phyloP scores from a whole-genome alignment of 129 eudicot species.

The Tagetes erecta region DNA sequence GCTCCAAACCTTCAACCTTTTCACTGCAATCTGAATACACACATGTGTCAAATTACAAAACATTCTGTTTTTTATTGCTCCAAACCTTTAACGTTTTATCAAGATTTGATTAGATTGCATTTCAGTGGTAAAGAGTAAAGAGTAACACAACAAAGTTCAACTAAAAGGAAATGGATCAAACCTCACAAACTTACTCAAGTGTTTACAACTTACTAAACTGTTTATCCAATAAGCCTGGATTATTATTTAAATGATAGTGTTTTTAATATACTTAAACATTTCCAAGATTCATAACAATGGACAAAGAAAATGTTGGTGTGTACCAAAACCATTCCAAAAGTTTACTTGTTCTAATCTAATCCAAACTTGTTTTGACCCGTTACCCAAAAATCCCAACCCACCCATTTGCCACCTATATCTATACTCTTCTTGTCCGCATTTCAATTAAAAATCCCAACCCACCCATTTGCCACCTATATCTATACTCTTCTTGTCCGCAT shows the following conservation, averaged over 20 bases:
- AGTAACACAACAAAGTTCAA: neutral
- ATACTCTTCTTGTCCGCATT: neutral
- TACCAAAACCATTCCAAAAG: neutral
- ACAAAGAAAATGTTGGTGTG: neutral
- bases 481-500: neutral
- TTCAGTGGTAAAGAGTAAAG: neutral
- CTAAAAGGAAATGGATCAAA: neutral
- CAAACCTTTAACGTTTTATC: neutral
- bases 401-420: neutral
- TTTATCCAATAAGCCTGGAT: neutral
- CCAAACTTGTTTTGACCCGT: neutral
- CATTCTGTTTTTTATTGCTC: neutral
- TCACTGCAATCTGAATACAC: constrained; percentile 80
- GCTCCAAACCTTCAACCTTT: constrained; percentile 88
- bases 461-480: neutral
- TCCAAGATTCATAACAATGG: neutral
- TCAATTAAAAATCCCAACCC: neutral
- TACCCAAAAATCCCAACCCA: neutral
- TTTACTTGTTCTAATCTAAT: neutral
- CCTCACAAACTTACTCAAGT: neutral
- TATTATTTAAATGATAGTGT: neutral
- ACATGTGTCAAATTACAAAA: neutral
- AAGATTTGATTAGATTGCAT: neutral
- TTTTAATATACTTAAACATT: neutral
- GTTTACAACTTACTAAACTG: neutral